Evolutionary conservation across 108 stramenopile species (phyloP).

Genomic region (Stephanodiscus minutulus): DNA sequence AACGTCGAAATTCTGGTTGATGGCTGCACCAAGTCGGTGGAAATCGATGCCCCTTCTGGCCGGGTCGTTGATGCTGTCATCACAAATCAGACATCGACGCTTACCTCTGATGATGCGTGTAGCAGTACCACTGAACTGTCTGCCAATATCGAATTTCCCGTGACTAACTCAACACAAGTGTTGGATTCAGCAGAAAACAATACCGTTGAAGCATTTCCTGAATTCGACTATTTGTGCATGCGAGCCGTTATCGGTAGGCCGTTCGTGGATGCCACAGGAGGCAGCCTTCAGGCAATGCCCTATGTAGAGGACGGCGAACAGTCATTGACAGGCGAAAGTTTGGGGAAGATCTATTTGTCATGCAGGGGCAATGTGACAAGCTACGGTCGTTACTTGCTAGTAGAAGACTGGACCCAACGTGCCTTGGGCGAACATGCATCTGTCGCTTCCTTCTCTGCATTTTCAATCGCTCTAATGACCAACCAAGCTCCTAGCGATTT

Average conservation of each 20-base stretch:
- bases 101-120: conserved; percentile 13
- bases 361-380: conserved; percentile 6
- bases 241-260: conserved; percentile 60
- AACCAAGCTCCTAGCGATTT: conserved; percentile 57
- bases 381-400: conserved; percentile 28
- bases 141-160: conserved; percentile 27
- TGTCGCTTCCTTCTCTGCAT: conserved; percentile 65
- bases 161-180: not conserved
- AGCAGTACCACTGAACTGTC: conserved; percentile 16
- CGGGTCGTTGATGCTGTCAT: conserved; percentile 31
- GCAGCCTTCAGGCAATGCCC: conserved; percentile 38
- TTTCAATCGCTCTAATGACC: conserved; percentile 67
- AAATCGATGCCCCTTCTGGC: conserved; percentile 34
- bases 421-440: conserved; percentile 65
- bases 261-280: conserved; percentile 51
- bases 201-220: conserved; percentile 6
- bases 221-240: conserved; percentile 14
- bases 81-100: conserved; percentile 14
- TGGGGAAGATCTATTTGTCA: not conserved
- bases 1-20: conserved; percentile 50
- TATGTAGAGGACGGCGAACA: not conserved
- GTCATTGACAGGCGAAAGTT: conserved; percentile 28
- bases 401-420: conserved; percentile 53
- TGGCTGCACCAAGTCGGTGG: conserved; percentile 29
- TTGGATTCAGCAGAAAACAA: conserved; percentile 18